Percentiles rank a stretch among this genome's conserved stretches.
Conservation (phyloP, 495 filamentous ascomycete genomes). For the Neurospora discreta region DNA sequence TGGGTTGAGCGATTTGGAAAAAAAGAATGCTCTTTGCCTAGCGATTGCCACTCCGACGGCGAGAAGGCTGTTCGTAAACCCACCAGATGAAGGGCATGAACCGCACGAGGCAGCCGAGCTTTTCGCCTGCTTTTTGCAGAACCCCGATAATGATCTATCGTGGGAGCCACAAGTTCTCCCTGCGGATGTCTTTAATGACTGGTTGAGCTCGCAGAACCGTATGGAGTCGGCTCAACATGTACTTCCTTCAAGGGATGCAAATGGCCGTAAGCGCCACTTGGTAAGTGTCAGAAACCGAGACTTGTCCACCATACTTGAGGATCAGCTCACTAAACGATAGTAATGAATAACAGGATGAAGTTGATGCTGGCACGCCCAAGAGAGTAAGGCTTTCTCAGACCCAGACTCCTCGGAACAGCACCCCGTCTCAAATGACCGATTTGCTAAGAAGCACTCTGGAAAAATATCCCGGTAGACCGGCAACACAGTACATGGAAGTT, state of each 20-base stretch:
- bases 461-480: not conserved
- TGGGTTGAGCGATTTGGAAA: slow-evolving; percentile 21
- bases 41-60: slow-evolving; percentile 14
- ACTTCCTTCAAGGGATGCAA: slow-evolving; percentile 5
- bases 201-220: slow-evolving; percentile 11
- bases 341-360: slow-evolving; percentile 14
- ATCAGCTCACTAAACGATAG: not conserved
- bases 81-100: slow-evolving; percentile 15
- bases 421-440: slow-evolving; percentile 13
- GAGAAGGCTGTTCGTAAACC: slow-evolving; percentile 21
- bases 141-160: slow-evolving; percentile 18
- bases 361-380: slow-evolving; percentile 18
- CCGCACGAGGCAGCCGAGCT: slow-evolving; percentile 23
- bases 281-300: slow-evolving; percentile 16
- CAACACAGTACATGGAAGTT: slow-evolving; percentile 12
- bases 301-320: slow-evolving; percentile 1
- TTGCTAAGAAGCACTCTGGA: slow-evolving; percentile 15
- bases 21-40: slow-evolving; percentile 30
- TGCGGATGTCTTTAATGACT: slow-evolving; percentile 25
- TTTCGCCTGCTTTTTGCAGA: slow-evolving; percentile 25
- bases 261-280: slow-evolving; percentile 25
- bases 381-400: slow-evolving; percentile 10
- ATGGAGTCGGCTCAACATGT: not conserved
- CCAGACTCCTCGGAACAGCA: slow-evolving; percentile 1
- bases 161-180: slow-evolving; percentile 27